A percentile compares a stretch with the other conserved stretches of the same genome.
These are phyloP conservation scores for Hymenoscyphus infarciens DNA, from an alignment of 2,329 filamentous ascomycete genomes.

Conservation along the genomic window DNA sequence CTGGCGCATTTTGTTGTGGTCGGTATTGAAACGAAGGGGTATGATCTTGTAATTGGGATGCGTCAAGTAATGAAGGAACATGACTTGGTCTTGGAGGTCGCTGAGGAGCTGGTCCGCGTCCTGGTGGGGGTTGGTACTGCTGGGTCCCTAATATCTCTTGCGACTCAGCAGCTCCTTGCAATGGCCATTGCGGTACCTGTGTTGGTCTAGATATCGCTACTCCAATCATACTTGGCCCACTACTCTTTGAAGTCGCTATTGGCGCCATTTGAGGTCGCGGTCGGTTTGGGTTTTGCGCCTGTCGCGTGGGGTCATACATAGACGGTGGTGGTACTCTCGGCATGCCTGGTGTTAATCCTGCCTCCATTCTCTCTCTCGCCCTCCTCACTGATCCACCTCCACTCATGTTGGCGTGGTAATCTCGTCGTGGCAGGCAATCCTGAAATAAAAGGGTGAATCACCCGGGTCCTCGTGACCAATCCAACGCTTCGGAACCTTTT, in stretches of 20 bases:
- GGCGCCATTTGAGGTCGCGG: conserved; percentile 26
- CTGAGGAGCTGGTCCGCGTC: conserved; percentile 50
- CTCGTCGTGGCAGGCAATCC: conserved; percentile 5
- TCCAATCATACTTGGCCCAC: conserved; percentile 28
- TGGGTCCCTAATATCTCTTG: conserved; percentile 24
- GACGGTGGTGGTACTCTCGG: conserved; percentile 20
- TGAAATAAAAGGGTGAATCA: conserved; percentile 18
- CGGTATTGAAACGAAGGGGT: conserved; percentile 51
- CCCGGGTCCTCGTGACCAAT: conserved; percentile 19
- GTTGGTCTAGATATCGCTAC: conserved; percentile 47
- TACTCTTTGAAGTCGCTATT: conserved; percentile 21
- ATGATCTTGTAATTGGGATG: conserved; percentile 52
- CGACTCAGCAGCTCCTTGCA: conserved; percentile 35
- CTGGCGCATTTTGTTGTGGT: conserved; percentile 37
- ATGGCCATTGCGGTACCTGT: conserved; percentile 53
- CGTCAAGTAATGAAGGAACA: conserved; percentile 57
- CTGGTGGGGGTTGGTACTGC: conserved; percentile 50
- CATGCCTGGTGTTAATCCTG: conserved; percentile 36
- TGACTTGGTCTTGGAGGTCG: conserved; percentile 58
- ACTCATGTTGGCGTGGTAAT: conserved; percentile 23
- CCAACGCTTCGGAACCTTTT: conserved; percentile 23
- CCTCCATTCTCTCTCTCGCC: conserved; percentile 51
- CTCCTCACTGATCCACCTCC: conserved; percentile 48
- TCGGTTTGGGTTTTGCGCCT: conserved; percentile 21
- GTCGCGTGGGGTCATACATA: conserved; percentile 21